Base-by-base conservation (phyloP, 2,329 filamentous ascomycete species). In the Thermothelomyces thermophilus region DNA sequence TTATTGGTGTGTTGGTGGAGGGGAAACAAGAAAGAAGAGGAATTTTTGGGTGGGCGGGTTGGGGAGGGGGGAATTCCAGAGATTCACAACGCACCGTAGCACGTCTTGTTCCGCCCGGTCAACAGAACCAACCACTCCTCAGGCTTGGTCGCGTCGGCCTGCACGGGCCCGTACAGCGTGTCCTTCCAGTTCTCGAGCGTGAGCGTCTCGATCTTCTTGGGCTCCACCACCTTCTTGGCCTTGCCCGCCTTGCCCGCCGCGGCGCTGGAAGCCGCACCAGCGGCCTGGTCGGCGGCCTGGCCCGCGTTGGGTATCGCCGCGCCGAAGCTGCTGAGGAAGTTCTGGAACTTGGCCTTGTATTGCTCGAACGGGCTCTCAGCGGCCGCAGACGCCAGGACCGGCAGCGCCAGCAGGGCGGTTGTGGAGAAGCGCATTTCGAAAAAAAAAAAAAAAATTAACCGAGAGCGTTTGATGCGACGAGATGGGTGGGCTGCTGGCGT, bases 91-190 rank as follows among this genome's bases (percentile, higher is more conserved):
- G 51, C 70, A 81, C 79, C 77, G 63, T 77, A 84, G 71, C 87
- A 91, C 28, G 86, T 89, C 71, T 82, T 84, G 74, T 90, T 90
- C 59, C 84, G 75, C 49, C 87, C 87, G 9, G 82, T 86, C 58
- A 88, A 70, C 58, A 86, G 75, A 54, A 91, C 72, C 74, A 86
- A 83, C 84, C 84, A 90, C 68, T 89, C 83, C 68, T 85, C 83
- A 5, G 86, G 83, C 7, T 70, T 75, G 10, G 78, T 77, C 54
- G 77, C 75, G 24, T 68, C 78, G 8, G 79, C 68, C 53, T 79
- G 72, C 51, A 85, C 79, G 26, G 80, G 77, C 44, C 72, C 71
- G 63, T 79, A 82, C 53, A 91, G 72, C 2, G 82, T 79, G 22
- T 83, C 69, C 66, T 83, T 79, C 84, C 86, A 88, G 74, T 84